Conservation (phyloP, 192 early-diverging fungal species). For the Helicostylum pulchrum region DNA sequence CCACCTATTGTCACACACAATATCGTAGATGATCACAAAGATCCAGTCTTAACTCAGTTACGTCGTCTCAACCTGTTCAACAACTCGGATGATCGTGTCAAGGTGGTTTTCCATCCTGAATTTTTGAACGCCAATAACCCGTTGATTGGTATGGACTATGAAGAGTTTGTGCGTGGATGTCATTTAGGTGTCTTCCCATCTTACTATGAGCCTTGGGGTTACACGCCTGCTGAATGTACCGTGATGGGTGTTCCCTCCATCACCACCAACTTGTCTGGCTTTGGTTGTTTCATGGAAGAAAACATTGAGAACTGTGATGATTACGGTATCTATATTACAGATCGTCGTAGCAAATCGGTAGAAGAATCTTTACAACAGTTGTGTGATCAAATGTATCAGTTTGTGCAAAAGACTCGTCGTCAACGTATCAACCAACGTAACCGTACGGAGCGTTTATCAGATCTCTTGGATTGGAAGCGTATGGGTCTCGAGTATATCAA, state of each 20-base stretch:
- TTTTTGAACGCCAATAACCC: conserved; percentile 96
- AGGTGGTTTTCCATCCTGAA: conserved; percentile 98
- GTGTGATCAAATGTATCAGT: conserved; percentile 84
- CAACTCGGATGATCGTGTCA: conserved; percentile 86
- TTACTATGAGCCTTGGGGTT: conserved; percentile 98
- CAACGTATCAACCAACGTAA: conserved; percentile 99
- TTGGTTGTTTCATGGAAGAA: conserved; percentile 98
- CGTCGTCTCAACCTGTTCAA: conserved; percentile 85
- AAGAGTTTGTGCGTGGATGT: conserved; percentile 96
- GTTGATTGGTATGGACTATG: conserved; percentile 90
- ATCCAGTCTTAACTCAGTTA: conserved; percentile 83
- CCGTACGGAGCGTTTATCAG: conserved; percentile 90
- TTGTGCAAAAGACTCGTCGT: conserved; percentile 91
- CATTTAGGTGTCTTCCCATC: conserved; percentile 96
- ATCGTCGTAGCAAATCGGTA: conserved; percentile 86
- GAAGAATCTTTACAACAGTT: conserved; percentile 92
- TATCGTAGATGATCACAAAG: conserved; percentile 80
- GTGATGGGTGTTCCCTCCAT: conserved; percentile 97
- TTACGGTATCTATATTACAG: conserved; percentile 97
- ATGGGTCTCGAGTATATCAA: conserved; percentile 98
- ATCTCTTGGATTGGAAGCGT: conserved; percentile 97
- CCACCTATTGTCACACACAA: conserved; percentile 99
- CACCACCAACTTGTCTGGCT: conserved; percentile 95
- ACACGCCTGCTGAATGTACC: conserved; percentile 97
- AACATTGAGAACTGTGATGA: conserved; percentile 90